A percentile compares a stretch with the other conserved stretches of the same genome.
Conservation (phyloP, 2,329 filamentous ascomycete species). For the Fusarium chaquense region DNA sequence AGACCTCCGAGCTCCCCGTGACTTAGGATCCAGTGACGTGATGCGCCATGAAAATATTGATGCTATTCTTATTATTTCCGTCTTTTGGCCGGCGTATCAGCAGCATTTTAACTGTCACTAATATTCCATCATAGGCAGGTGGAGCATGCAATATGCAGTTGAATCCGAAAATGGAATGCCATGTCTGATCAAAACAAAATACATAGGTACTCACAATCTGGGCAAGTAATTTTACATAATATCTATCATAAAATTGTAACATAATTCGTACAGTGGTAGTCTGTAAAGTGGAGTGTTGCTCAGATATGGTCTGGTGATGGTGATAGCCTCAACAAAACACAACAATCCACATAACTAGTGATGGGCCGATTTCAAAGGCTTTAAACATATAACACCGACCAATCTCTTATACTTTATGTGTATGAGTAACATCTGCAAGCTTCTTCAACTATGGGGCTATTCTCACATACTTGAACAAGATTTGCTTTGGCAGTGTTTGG, state of each 20-base stretch:
- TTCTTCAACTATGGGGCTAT: background rate
- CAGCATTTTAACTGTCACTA: conserved; percentile 13
- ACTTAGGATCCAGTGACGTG: conserved; percentile 14
- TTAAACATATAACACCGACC: background rate
- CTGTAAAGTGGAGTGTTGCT: background rate
- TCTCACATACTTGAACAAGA: background rate
- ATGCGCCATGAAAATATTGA: conserved; percentile 26
- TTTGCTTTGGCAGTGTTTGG: background rate
- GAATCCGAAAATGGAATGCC: conserved; percentile 1
- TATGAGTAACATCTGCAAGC: background rate
- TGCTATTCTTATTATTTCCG: conserved; percentile 21
- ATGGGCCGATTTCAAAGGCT: background rate
- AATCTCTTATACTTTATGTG: background rate
- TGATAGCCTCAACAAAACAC: background rate
- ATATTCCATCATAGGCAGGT: conserved; percentile 9
- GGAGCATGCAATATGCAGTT: background rate
- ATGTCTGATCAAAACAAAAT: background rate
- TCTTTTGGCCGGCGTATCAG: conserved; percentile 20
- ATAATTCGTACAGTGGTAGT: too few relatives aligned
- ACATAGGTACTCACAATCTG: background rate
- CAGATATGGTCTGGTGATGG: background rate
- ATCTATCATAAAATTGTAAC: background rate
- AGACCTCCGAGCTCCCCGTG: conserved; percentile 37
- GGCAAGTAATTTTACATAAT: background rate
- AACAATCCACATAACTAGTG: background rate